Base-by-base conservation (phyloP, 1,139 yeast species). In the Meyerozyma guilliermondii region DNA sequence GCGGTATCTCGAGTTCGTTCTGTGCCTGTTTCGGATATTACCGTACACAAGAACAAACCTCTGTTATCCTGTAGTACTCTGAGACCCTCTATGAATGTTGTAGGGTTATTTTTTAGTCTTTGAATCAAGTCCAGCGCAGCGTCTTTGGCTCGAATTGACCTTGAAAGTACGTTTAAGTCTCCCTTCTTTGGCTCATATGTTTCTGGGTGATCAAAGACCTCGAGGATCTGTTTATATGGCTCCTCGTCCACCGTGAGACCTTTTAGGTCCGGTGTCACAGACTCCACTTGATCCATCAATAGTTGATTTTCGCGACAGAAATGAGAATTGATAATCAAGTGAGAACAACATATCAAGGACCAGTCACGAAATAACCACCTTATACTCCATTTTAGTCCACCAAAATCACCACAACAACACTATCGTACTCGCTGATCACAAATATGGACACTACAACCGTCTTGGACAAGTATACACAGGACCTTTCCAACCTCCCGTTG, bases 401-500 rank as follows among this genome's bases (percentile, higher is more conserved):
- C 34, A 33, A 43, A 34, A 8, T 41, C 42, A 23, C 22, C 38
- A 17, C 11, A 6, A 6, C 17, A 20, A 6, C 6, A 27, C 14
- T 11, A 7, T 9, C n/a, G 5, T 2, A n/a, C 13, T 20, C 36
- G 8, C 27, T 23, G 33, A 28, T 28, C 38, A 38, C 3, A 42
- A 44, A 9, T 28, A 82, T 82, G 87, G 92, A 84, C 58, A 85
- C 91, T 5, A 85, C 89, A 10, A 74, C 85, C 4, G 78, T 83
- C n/a, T 63, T 84, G 34, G 92, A 84, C 51, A 86, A 83, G 55
- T 82, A 82, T 50, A 78, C 84, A 5, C 85, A 83, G 51, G 88
- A 83, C 55, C 65, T 92, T 43, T 80, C 92, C 23, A 92, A 91
- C 56, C 72, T 92, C 35, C 97, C 97, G n/a, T 80, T 88, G 9